phyloP scores from a whole-genome alignment of 345 rosid species.

The Conringia planisiliqua region DNA sequence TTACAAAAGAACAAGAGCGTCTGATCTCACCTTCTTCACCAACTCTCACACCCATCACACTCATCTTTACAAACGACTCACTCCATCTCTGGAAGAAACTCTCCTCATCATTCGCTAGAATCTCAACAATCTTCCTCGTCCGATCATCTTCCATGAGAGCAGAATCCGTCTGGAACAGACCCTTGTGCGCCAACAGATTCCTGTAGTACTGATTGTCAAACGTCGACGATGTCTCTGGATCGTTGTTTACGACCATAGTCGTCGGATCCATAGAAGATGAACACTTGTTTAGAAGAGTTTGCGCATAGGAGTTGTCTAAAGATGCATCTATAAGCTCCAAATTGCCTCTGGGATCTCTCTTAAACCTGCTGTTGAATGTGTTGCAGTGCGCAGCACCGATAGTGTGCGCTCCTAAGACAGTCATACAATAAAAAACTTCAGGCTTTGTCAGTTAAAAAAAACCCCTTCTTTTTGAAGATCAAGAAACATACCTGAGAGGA shows the following conservation, averaged over 20 bases:
- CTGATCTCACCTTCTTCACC: conserved; percentile 71
- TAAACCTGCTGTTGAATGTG: conserved; percentile 62
- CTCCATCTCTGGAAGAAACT: conserved; percentile 61
- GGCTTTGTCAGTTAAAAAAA: neutral
- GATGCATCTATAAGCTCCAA: conserved; percentile 45
- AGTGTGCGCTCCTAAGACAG: conserved; percentile 64
- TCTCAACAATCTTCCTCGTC: conserved; percentile 51
- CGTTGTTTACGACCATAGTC: conserved; percentile 41
- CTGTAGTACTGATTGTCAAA: conserved; percentile 69
- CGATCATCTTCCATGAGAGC: conserved; percentile 48
- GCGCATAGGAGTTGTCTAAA: conserved; percentile 49
- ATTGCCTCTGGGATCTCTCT: conserved; percentile 46
- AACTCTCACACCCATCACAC: conserved; percentile 58
- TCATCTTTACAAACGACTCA: conserved; percentile 71
- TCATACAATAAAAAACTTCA: neutral
- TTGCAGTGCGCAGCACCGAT: conserved; percentile 76
- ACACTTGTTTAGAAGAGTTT: conserved; percentile 47
- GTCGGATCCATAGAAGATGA: conserved; percentile 44
- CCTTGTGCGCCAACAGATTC: conserved; percentile 52
- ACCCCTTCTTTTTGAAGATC: neutral
- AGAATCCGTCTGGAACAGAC: conserved; percentile 77
- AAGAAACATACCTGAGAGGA: conserved; percentile 56
- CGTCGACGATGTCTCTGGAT: conserved; percentile 51
- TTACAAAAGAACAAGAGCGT: conserved; percentile 49
- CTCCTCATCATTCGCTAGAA: conserved; percentile 49